Percentiles rank a stretch among this genome's conserved stretches.
Conservation (phyloP, 2,329 filamentous ascomycete species). For the Fusarium sulawesiense region DNA sequence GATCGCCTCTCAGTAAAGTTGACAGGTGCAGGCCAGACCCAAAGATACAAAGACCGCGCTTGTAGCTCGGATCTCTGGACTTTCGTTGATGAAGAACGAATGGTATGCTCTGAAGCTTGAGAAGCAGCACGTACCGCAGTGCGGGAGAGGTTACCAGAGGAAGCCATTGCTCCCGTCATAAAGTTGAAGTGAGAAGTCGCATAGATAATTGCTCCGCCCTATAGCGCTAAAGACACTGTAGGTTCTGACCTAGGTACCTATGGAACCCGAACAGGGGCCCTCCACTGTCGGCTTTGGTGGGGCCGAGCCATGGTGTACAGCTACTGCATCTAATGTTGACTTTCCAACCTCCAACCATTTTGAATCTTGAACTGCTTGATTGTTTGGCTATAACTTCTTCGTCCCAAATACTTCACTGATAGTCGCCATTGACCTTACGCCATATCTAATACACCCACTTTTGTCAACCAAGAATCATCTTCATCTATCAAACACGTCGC, state of each 20-base stretch:
- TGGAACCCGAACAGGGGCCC: neutral
- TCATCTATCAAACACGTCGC: neutral
- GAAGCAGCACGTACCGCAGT: neutral
- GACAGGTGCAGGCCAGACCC: constrained; percentile 63
- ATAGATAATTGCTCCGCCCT: constrained; percentile 3
- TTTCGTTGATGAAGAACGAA: constrained; percentile 1
- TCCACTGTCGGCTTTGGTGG: constrained; percentile 38
- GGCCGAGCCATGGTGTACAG: constrained; percentile 29
- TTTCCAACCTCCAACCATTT: constrained; percentile 17
- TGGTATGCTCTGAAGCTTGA: neutral
- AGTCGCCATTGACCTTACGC: neutral
- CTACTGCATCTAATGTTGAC: constrained; percentile 5
- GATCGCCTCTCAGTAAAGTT: constrained; percentile 66
- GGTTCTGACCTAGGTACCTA: neutral
- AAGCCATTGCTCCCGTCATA: neutral
- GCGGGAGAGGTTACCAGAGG: neutral
- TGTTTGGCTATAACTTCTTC: neutral
- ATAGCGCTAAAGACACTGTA: neutral
- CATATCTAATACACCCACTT: too few species aligned
- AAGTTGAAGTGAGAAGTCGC: neutral
- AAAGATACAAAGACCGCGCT: constrained; percentile 56
- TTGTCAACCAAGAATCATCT: neutral
- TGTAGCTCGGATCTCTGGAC: constrained; percentile 4
- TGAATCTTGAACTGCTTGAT: neutral
- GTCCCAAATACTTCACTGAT: neutral